These are phyloP conservation scores for Pelargonium myrrhifolium DNA, from an alignment of 441 rosid genomes.

Conservation along the genomic window DNA sequence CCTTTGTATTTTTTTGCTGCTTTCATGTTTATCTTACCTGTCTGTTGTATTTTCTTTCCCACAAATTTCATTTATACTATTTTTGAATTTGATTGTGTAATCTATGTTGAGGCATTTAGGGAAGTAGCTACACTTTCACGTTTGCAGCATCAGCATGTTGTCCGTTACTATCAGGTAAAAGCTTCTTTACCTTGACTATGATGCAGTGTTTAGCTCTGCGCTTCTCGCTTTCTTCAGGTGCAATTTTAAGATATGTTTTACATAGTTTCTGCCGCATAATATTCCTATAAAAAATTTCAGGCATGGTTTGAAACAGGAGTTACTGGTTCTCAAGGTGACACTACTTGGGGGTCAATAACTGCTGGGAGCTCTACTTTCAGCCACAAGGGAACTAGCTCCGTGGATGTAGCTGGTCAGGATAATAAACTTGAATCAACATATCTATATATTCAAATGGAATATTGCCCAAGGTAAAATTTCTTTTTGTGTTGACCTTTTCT, in stretches of 20 bases:
- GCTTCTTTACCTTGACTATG: constrained; percentile 7
- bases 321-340: constrained; percentile 54
- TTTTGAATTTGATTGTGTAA: constrained; percentile 23
- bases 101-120: constrained; percentile 48
- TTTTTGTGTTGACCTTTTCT: constrained; percentile 7
- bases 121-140: constrained; percentile 98
- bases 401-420: constrained; percentile 55
- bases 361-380: constrained; percentile 64
- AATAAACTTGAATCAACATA: constrained; percentile 69
- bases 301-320: constrained; percentile 98
- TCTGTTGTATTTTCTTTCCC: constrained; percentile 14
- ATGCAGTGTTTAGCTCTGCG: not conserved
- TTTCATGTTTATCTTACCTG: not conserved
- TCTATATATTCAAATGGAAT: constrained; percentile 97
- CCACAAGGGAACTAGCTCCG: constrained; percentile 43
- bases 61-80: constrained; percentile 9
- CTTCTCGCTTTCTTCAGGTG: not conserved
- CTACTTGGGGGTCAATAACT: constrained; percentile 66
- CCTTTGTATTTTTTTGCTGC: not conserved
- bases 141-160: constrained; percentile 96
- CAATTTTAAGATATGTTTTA: constrained; percentile 2
- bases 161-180: constrained; percentile 93
- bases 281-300: constrained; percentile 44
- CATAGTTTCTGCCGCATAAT: constrained; percentile 19
- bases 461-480: constrained; percentile 74